Conservation (phyloP, 352 stramenopile genomes). For the Blastocystis hominis region DNA sequence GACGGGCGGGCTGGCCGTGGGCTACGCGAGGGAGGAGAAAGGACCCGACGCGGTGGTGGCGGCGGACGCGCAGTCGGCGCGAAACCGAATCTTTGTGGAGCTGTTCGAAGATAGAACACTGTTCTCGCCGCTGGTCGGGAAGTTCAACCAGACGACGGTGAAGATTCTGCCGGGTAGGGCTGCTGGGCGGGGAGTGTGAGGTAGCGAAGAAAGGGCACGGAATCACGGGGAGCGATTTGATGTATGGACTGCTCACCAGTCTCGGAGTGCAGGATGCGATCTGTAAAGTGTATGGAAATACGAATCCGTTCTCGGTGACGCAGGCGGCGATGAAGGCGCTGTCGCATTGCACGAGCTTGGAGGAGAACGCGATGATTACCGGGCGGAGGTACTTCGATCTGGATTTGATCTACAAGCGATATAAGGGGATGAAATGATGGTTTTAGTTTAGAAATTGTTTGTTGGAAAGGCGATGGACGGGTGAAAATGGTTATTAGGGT, state of each 20-base stretch:
- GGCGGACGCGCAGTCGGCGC: background rate
- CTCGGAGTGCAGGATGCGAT: conserved; percentile 47
- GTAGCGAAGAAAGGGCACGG: conserved; percentile 17
- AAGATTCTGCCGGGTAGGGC: conserved; percentile 35
- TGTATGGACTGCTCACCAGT: background rate
- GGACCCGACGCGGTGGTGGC: conserved; percentile 9
- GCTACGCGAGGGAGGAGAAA: conserved; percentile 25
- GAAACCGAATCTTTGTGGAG: conserved; percentile 8
- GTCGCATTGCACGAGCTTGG: background rate
- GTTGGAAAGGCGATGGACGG: no score
- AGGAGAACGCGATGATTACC: background rate
- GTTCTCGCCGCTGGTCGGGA: conserved; percentile 3
- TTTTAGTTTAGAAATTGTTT: conserved; percentile 1
- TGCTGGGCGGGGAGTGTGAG: background rate
- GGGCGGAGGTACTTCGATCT: conserved; percentile 36
- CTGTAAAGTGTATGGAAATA: conserved; percentile 42
- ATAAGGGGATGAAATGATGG: background rate
- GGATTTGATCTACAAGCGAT: conserved; percentile 36
- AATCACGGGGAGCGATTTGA: conserved; percentile 50
- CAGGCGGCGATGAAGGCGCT: conserved; percentile 35
- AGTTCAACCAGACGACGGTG: conserved; percentile 50
- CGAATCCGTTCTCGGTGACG: conserved; percentile 43
- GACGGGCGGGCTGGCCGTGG: background rate
- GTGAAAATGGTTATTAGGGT: no score
- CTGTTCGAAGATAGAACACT: conserved; percentile 43